Percentiles rank a stretch among this genome's conserved stretches.
These are phyloP conservation scores for Geranomyces michiganensis DNA, from an alignment of 192 early-diverging fungal species.

Conservation along the genomic window DNA sequence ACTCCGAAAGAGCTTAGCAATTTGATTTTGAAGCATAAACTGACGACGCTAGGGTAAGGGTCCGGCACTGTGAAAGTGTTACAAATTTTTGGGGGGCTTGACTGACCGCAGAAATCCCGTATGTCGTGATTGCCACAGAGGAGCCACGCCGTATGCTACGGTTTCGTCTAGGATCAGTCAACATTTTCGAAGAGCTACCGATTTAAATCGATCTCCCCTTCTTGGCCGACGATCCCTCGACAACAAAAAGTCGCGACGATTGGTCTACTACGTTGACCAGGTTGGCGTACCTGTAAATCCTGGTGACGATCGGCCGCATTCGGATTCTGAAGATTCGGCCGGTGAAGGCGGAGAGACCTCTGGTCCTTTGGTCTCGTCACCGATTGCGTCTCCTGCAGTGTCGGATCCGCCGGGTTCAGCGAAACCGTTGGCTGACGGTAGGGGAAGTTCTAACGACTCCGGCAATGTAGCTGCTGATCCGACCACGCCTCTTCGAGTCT, in stretches of 20 bases:
- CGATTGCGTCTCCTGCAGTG: not conserved
- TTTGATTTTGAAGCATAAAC: conserved; percentile 65
- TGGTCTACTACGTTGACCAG: conserved; percentile 19
- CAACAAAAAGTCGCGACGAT: conserved; percentile 6
- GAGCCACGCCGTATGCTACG: conserved; percentile 84
- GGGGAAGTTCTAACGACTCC: not conserved
- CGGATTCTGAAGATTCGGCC: conserved; percentile 13
- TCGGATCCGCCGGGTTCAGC: no score
- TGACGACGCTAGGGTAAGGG: conserved; percentile 14
- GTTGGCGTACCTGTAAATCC: conserved; percentile 16
- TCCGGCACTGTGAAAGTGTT: not conserved
- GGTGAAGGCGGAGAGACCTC: conserved; percentile 3
- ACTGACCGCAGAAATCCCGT: not conserved
- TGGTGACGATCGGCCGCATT: conserved; percentile 10
- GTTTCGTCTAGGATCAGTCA: conserved; percentile 89
- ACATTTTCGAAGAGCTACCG: conserved; percentile 81
- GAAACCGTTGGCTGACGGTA: not conserved
- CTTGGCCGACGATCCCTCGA: conserved; percentile 14
- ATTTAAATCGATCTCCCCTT: conserved; percentile 29
- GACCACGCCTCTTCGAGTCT: conserved; percentile 5
- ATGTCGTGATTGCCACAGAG: conserved; percentile 42
- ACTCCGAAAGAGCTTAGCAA: conserved; percentile 81
- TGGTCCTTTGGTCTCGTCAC: not conserved
- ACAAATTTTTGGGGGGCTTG: not conserved
- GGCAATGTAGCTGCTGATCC: not conserved